Evolutionary conservation across 345 rosid genomes (phyloP).

Genomic region (Pugionium cornutum): DNA sequence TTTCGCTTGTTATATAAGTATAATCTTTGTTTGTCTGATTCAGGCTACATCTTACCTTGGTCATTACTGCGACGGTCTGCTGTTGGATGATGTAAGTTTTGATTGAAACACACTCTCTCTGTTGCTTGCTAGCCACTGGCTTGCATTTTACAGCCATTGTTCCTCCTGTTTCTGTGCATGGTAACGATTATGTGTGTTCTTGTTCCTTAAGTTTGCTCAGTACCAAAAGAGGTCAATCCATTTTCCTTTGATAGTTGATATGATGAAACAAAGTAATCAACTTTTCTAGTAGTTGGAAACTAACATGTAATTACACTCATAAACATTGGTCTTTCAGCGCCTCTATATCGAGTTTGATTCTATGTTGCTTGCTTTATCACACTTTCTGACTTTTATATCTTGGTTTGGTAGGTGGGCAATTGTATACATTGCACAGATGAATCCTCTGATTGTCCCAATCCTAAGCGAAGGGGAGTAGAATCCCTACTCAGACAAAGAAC

Average conservation of each 20-base stretch:
- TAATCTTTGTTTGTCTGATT: slow-evolving; percentile 25
- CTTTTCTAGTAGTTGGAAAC: neutral
- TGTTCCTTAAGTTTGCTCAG: too few species aligned
- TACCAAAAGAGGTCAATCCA: neutral
- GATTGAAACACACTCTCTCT: slow-evolving; percentile 2
- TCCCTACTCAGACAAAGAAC: slow-evolving; percentile 31
- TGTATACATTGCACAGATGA: slow-evolving; percentile 96
- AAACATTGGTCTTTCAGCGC: slow-evolving; percentile 1
- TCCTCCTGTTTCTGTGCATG: neutral
- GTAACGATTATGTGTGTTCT: too few species aligned
- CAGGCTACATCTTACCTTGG: slow-evolving; percentile 90
- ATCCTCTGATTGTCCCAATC: slow-evolving; percentile 94
- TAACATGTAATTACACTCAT: slow-evolving; percentile 1
- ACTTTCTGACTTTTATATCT: slow-evolving; percentile 14
- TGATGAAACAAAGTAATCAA: neutral
- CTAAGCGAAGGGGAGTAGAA: slow-evolving; percentile 73
- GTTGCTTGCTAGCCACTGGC: slow-evolving; percentile 2
- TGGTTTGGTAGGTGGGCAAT: slow-evolving; percentile 84
- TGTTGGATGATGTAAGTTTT: slow-evolving; percentile 97
- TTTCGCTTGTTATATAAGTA: neutral
- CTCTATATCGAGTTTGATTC: slow-evolving; percentile 3
- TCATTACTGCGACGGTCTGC: slow-evolving; percentile 85
- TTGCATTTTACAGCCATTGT: neutral
- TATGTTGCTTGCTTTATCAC: neutral
- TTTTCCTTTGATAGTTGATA: neutral